These are phyloP conservation scores for Paecilomyces niveus DNA, from an alignment of 2,329 filamentous ascomycete species.

Conservation along the genomic window DNA sequence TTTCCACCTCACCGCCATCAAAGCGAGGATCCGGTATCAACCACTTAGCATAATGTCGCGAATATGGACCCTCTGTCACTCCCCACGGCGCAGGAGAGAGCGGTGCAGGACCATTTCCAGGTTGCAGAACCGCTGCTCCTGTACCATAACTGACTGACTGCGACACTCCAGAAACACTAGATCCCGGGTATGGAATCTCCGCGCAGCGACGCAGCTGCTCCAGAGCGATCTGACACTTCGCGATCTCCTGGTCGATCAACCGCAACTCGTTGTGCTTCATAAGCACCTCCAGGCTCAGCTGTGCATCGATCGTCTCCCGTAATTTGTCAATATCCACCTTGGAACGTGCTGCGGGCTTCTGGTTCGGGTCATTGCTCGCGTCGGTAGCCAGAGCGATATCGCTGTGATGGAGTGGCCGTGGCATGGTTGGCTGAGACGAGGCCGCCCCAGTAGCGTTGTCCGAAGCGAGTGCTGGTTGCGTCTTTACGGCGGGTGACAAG, in stretches of 20 bases:
- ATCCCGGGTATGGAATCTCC: slow-evolving; percentile 80
- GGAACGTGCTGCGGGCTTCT: slow-evolving; percentile 10
- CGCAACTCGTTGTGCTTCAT: slow-evolving; percentile 92
- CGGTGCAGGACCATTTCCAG: slow-evolving; percentile 58
- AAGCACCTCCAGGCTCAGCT: slow-evolving; percentile 86
- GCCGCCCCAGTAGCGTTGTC: not conserved
- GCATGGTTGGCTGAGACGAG: not conserved
- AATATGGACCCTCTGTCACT: slow-evolving; percentile 85
- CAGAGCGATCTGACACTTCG: slow-evolving; percentile 86
- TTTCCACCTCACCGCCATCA: slow-evolving; percentile 52
- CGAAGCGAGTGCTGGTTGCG: not conserved
- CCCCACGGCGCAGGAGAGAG: slow-evolving; percentile 82
- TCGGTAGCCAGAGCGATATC: slow-evolving; percentile 4
- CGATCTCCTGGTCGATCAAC: slow-evolving; percentile 90
- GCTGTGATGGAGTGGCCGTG: not conserved
- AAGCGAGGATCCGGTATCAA: slow-evolving; percentile 82
- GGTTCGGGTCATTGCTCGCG: slow-evolving; percentile 8
- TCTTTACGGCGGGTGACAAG: not conserved
- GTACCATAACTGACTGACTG: slow-evolving; percentile 65
- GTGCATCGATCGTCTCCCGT: slow-evolving; percentile 69
- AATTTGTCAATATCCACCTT: slow-evolving; percentile 42
- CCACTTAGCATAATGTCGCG: slow-evolving; percentile 93
- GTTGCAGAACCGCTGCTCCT: slow-evolving; percentile 60
- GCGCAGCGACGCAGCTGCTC: slow-evolving; percentile 91
- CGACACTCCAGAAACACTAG: slow-evolving; percentile 52